Evolutionary conservation across 345 rosid genomes (phyloP).

Genomic region (Eucalyptus polybractea): DNA sequence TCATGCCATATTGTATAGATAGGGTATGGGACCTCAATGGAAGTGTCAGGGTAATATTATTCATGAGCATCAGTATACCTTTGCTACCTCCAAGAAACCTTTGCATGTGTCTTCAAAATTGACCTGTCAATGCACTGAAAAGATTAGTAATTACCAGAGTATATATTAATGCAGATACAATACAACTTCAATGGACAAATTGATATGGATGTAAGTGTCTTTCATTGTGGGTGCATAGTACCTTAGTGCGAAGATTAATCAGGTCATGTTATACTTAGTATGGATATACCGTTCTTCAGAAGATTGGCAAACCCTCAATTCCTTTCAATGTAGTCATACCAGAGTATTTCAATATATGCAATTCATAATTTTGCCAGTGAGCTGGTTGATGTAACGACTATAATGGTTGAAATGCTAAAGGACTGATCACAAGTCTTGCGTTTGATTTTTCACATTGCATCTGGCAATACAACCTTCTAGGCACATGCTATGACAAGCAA

Average conservation of each 20-base stretch:
- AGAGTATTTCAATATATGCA: background rate
- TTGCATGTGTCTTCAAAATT: constrained; percentile 99
- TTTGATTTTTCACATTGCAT: background rate
- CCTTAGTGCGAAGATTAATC: background rate
- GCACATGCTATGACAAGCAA: background rate
- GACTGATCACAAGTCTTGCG: background rate
- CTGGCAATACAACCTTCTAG: background rate
- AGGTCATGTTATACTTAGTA: background rate
- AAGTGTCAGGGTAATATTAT: background rate
- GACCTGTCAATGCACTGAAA: constrained; percentile 28
- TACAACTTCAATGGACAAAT: background rate
- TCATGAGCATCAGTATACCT: constrained; percentile 31
- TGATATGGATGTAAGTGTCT: background rate
- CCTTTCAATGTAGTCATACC: background rate
- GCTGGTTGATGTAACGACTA: background rate
- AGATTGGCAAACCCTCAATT: background rate
- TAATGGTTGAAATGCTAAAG: background rate
- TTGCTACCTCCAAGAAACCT: constrained; percentile 95
- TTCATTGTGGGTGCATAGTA: background rate
- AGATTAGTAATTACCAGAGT: background rate
- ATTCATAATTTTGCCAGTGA: background rate
- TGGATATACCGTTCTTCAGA: background rate
- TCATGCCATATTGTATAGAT: background rate
- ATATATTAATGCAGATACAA: background rate
- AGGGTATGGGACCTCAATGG: background rate